These are phyloP conservation scores for Excoecaria cochinchinensis DNA, from an alignment of 345 rosid genomes.

Conservation along the genomic window DNA sequence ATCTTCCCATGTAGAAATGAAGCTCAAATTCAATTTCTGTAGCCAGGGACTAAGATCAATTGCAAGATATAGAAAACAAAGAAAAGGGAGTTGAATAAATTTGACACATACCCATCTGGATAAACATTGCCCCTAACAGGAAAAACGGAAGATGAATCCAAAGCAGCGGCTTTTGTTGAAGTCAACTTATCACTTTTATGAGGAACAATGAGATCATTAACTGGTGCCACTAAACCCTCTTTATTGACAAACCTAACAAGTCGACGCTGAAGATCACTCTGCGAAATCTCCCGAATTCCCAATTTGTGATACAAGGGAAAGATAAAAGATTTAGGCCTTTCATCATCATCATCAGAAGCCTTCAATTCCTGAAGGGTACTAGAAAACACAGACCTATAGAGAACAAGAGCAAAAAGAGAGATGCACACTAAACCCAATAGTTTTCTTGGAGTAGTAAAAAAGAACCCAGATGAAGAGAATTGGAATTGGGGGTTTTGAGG, in stretches of 20 bases:
- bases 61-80: not conserved
- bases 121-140: slow-evolving; percentile 75
- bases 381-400: slow-evolving; percentile 46
- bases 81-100: not conserved
- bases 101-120: slow-evolving; percentile 74
- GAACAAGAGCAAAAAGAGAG: slow-evolving; percentile 51
- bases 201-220: slow-evolving; percentile 30
- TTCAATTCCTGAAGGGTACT: slow-evolving; percentile 39
- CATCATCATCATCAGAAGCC: slow-evolving; percentile 41
- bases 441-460: slow-evolving; percentile 37
- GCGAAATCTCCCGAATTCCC: slow-evolving; percentile 33
- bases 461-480: slow-evolving; percentile 35
- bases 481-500: slow-evolving; percentile 35
- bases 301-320: slow-evolving; percentile 70
- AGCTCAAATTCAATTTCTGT: not conserved
- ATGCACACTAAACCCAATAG: slow-evolving; percentile 48
- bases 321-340: slow-evolving; percentile 49
- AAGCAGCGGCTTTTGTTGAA: slow-evolving; percentile 37
- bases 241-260: slow-evolving; percentile 46
- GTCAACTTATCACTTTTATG: slow-evolving; percentile 31
- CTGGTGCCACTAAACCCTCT: slow-evolving; percentile 30
- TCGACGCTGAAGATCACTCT: slow-evolving; percentile 46
- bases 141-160: slow-evolving; percentile 57
- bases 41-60: not conserved
- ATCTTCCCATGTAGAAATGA: not conserved